Percentiles rank a stretch among this genome's conserved stretches.
Conservation (phyloP, 257 asterid species). For the Phtheirospermum japonicum region DNA sequence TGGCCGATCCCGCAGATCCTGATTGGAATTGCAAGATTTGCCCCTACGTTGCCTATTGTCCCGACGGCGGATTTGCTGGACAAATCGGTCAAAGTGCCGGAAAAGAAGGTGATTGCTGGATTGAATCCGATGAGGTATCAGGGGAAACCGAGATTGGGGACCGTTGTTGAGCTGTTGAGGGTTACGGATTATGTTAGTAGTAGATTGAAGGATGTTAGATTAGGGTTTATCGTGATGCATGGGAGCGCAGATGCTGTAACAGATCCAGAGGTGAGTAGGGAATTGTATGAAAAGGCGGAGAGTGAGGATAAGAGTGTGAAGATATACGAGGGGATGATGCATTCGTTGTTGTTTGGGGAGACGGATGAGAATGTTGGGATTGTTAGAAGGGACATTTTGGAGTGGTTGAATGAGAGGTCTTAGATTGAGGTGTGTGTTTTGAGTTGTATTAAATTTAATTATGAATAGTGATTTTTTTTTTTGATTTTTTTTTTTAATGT, state of each 20-base stretch:
- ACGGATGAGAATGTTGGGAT: slow-evolving; percentile 74
- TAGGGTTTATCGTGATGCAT: slow-evolving; percentile 70
- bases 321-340: slow-evolving; percentile 94
- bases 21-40: slow-evolving; percentile 47
- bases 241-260: slow-evolving; percentile 87
- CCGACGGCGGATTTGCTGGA: slow-evolving; percentile 81
- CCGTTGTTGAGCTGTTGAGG: slow-evolving; percentile 70
- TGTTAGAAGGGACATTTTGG: slow-evolving; percentile 62
- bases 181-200: slow-evolving; percentile 63
- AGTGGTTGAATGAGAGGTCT: slow-evolving; percentile 63
- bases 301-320: slow-evolving; percentile 71
- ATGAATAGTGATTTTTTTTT: too few species aligned
- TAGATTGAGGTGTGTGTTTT: too few species aligned
- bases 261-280: slow-evolving; percentile 81
- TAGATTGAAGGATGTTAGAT: slow-evolving; percentile 52
- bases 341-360: slow-evolving; percentile 85
- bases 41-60: slow-evolving; percentile 68
- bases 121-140: slow-evolving; percentile 67
- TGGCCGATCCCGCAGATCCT: slow-evolving; percentile 79
- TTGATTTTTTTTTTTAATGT: too few species aligned
- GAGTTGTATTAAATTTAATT: too few species aligned
- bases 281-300: slow-evolving; percentile 61
- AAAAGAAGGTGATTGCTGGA: slow-evolving; percentile 49
- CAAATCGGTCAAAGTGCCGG: slow-evolving; percentile 74
- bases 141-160: slow-evolving; percentile 86